Conservation (phyloP, 768 basidiomycete species). For the Galerina sulciceps region DNA sequence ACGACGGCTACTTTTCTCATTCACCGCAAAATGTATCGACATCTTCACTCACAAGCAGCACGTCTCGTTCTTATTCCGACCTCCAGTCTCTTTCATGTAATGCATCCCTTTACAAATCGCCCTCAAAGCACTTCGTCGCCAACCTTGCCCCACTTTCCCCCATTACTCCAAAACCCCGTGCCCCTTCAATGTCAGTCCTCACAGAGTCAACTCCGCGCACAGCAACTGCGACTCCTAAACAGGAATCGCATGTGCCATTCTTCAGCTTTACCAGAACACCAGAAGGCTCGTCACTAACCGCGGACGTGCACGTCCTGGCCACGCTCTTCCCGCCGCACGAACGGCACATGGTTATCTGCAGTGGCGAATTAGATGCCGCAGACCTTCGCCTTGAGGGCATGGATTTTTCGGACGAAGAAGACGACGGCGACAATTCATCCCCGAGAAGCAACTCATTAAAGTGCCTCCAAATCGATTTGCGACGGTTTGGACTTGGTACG, state of each 20-base stretch:
- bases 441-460: conserved; percentile 49
- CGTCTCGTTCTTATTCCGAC: conserved; percentile 50
- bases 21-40: conserved; percentile 48
- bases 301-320: conserved; percentile 69
- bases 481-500: conserved; percentile 71
- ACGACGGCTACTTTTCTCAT: conserved; percentile 67
- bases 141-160: conserved; percentile 33
- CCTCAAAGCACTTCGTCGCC: conserved; percentile 35
- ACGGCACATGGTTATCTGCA: conserved; percentile 75
- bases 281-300: conserved; percentile 78
- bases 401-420: conserved; percentile 44
- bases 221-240: conserved; percentile 13
- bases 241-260: conserved; percentile 57
- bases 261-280: conserved; percentile 79
- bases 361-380: conserved; percentile 66
- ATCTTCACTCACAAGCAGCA: conserved; percentile 35
- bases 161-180: conserved; percentile 11
- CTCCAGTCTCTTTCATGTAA: conserved; percentile 33
- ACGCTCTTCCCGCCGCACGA: conserved; percentile 73
- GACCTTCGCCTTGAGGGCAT: conserved; percentile 40
- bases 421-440: conserved; percentile 32
- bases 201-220: conserved; percentile 6
- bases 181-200: conserved; percentile 3
- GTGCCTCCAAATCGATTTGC: conserved; percentile 78
- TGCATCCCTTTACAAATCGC: conserved; percentile 33